Percentiles rank a stretch among this genome's conserved stretches.
Conservation (phyloP, 23 red algal species). For the Gracilaria caudata region DNA sequence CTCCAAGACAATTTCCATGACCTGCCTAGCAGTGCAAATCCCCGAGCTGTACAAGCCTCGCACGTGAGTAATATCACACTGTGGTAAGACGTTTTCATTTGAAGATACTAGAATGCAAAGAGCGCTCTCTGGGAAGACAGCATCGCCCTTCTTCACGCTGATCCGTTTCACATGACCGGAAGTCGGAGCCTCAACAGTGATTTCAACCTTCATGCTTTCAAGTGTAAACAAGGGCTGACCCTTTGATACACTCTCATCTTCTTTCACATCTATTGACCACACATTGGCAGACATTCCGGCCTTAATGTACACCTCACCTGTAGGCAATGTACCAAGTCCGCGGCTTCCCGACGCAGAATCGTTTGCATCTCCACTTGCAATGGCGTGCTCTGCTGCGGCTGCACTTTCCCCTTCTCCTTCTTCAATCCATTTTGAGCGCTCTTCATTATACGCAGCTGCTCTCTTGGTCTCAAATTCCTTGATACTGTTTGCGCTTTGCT, state of each 20-base stretch:
- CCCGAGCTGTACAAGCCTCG: constrained; percentile 33
- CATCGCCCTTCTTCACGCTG: constrained; percentile 43
- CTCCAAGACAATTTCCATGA: constrained; percentile 27
- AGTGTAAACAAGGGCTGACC: constrained; percentile 63
- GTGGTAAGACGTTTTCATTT: not conserved
- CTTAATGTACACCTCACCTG: constrained; percentile 11
- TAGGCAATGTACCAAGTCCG: not conserved
- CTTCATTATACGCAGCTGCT: constrained; percentile 43
- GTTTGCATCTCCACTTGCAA: not conserved
- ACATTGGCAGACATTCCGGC: constrained; percentile 70
- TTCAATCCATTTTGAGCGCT: constrained; percentile 54
- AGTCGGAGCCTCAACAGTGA: constrained; percentile 59
- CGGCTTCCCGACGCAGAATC: not conserved
- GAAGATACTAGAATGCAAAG: constrained; percentile 55
- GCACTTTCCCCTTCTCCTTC: constrained; percentile 69
- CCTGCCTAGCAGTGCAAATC: constrained; percentile 23
- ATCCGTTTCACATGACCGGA: constrained; percentile 37
- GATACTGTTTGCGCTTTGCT: constrained; percentile 35
- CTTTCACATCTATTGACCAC: constrained; percentile 53
- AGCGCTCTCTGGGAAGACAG: constrained; percentile 24
- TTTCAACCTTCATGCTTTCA: constrained; percentile 85
- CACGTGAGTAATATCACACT: constrained; percentile 18
- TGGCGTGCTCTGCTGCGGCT: constrained; percentile 66
- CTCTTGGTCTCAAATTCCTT: constrained; percentile 42
- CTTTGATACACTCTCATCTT: constrained; percentile 49